Evolutionary conservation across 129 eudicot genomes (phyloP).

Genomic region (Escallonia herrerae): DNA sequence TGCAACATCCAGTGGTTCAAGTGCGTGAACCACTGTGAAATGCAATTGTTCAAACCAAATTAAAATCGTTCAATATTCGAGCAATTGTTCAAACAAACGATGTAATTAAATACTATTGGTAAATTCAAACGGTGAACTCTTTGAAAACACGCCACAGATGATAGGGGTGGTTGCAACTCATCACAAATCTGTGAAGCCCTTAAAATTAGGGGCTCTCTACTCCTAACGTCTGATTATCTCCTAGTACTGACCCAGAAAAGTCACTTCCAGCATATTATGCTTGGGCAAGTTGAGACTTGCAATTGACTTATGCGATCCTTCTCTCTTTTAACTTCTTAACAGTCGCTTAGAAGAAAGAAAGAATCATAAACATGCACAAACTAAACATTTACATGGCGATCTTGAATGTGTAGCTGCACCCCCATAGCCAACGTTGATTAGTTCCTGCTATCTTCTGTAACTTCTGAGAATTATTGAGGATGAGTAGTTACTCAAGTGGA

Average conservation of each 20-base stretch:
- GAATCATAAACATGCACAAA: neutral
- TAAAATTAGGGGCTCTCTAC: neutral
- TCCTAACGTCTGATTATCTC: no score
- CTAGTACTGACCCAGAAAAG: no score
- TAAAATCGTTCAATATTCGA: neutral
- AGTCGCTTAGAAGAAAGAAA: no score
- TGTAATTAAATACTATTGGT: neutral
- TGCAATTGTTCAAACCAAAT: neutral
- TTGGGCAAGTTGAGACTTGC: no score
- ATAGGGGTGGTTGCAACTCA: no score
- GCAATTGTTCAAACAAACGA: no score
- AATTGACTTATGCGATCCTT: no score
- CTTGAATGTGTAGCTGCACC: conserved; percentile 2
- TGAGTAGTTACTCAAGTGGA: no score
- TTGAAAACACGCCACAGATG: neutral
- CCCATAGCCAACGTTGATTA: neutral
- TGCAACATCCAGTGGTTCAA: neutral
- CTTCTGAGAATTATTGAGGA: no score
- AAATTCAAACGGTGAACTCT: neutral
- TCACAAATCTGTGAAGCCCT: neutral
- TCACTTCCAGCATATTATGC: no score
- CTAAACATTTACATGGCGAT: neutral
- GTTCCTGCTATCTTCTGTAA: neutral
- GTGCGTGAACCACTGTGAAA: neutral
- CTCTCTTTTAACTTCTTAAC: no score